A percentile compares a stretch with the other conserved stretches of the same genome.
Evolutionary conservation across 2,329 filamentous ascomycete species (phyloP).

Genomic region (Talaromyces sp.): DNA sequence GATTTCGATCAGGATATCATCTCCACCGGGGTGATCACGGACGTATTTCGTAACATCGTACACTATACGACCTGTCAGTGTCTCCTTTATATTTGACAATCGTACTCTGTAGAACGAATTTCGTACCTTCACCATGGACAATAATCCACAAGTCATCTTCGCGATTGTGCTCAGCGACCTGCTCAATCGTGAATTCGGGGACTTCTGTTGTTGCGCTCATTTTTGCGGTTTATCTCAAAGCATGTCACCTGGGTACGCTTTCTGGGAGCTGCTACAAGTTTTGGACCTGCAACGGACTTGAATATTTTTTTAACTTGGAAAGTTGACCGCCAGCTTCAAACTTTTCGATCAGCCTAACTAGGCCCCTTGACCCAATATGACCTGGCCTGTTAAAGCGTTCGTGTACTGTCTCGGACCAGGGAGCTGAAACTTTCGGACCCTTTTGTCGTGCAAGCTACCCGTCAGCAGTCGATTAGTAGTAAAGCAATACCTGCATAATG

Average conservation of each 20-base stretch:
- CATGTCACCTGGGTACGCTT: background rate
- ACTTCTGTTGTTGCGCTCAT: slow-evolving; percentile 4
- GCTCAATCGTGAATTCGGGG: slow-evolving; percentile 19
- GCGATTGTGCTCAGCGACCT: slow-evolving; percentile 50
- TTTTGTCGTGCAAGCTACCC: background rate
- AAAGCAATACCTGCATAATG: background rate
- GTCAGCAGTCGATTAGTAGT: slow-evolving; percentile 2
- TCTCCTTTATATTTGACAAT: background rate
- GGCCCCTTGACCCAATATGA: background rate
- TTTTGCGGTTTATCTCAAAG: background rate
- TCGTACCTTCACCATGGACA: slow-evolving; percentile 53
- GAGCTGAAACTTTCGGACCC: background rate
- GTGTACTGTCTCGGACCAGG: background rate
- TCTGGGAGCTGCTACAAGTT: background rate
- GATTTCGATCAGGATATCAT: slow-evolving; percentile 39
- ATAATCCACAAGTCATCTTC: slow-evolving; percentile 52
- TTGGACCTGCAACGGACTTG: background rate
- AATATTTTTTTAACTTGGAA: background rate
- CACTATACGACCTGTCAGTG: slow-evolving; percentile 37
- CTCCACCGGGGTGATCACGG: slow-evolving; percentile 54
- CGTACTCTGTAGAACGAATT: background rate
- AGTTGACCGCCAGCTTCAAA: background rate
- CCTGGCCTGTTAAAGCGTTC: background rate
- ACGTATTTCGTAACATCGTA: slow-evolving; percentile 58
- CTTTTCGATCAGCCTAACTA: background rate